Conservation (phyloP, 495 filamentous ascomycete genomes). For the Hamigera avellanea region DNA sequence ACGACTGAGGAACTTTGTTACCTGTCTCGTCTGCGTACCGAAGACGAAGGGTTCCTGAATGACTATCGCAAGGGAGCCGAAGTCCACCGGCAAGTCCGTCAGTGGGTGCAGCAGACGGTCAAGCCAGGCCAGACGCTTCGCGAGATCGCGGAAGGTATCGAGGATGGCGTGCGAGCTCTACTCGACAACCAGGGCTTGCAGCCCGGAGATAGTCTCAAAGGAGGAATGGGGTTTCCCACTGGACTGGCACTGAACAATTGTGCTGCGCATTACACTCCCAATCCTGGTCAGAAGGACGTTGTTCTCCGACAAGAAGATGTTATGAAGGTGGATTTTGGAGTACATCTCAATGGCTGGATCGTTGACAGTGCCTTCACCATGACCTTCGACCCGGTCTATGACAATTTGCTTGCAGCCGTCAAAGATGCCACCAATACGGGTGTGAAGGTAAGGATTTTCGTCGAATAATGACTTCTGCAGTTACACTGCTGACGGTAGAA, state of each 20-base stretch:
- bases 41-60: conserved; percentile 43
- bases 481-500: conserved; percentile 1
- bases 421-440: conserved; percentile 56
- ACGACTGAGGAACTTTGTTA: conserved; percentile 49
- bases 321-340: conserved; percentile 59
- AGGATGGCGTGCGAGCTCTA: conserved; percentile 47
- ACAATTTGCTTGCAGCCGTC: conserved; percentile 47
- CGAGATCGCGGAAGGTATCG: conserved; percentile 49
- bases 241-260: conserved; percentile 49
- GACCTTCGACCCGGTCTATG: conserved; percentile 48
- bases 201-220: conserved; percentile 43
- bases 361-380: conserved; percentile 56
- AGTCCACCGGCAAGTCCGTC: conserved; percentile 48
- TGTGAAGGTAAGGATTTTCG: conserved; percentile 28
- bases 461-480: neutral
- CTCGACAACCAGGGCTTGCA: conserved; percentile 45
- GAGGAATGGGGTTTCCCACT: conserved; percentile 53
- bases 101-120: conserved; percentile 43
- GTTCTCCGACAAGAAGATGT: conserved; percentile 45
- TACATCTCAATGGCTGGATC: conserved; percentile 54
- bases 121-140: conserved; percentile 46
- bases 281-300: conserved; percentile 47
- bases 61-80: conserved; percentile 53
- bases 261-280: conserved; percentile 53
- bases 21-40: conserved; percentile 28